These are phyloP conservation scores for Strigomonas galati DNA, from an alignment of 208 protist genomes.

Conservation along the genomic window DNA sequence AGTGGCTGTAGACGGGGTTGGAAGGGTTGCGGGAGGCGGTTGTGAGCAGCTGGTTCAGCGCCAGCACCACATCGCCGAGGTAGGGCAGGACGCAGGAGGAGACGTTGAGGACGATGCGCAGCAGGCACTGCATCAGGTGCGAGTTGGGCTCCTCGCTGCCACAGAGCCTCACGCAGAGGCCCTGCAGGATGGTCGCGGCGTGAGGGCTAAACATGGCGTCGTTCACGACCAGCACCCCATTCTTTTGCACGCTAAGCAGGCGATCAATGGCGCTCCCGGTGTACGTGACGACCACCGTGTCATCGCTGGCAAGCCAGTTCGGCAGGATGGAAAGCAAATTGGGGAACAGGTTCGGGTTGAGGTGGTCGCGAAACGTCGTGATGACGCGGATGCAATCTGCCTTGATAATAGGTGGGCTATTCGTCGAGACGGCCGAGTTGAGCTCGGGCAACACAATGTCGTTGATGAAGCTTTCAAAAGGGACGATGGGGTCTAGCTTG, in stretches of 20 bases:
- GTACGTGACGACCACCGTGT: slow-evolving; percentile 93
- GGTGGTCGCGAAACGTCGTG: slow-evolving; percentile 91
- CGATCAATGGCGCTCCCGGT: slow-evolving; percentile 90
- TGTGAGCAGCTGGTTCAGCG: slow-evolving; percentile 40
- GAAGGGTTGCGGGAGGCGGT: slow-evolving; percentile 86
- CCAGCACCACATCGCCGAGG: slow-evolving; percentile 53
- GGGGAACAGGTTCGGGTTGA: slow-evolving; percentile 39
- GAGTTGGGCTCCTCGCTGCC: slow-evolving; percentile 60
- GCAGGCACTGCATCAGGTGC: slow-evolving; percentile 93
- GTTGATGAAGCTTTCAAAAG: slow-evolving; percentile 86
- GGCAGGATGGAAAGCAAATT: slow-evolving; percentile 68
- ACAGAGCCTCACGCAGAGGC: slow-evolving; percentile 82
- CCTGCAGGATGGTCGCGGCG: slow-evolving; percentile 57
- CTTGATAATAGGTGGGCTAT: slow-evolving; percentile 85
- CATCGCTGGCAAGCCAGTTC: slow-evolving; percentile 54
- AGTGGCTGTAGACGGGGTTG: slow-evolving; percentile 96
- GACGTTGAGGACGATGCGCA: slow-evolving; percentile 63
- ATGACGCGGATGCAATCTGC: slow-evolving; percentile 96
- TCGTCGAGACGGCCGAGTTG: slow-evolving; percentile 27
- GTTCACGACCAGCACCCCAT: slow-evolving; percentile 34
- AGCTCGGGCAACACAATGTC: slow-evolving; percentile 90
- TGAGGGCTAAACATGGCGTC: slow-evolving; percentile 44
- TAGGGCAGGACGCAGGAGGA: slow-evolving; percentile 44
- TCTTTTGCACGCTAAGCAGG: slow-evolving; percentile 68
- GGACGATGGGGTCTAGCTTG: slow-evolving; percentile 72